These are phyloP conservation scores for Myxozyma geophila DNA, from an alignment of 805 yeast genomes.

Conservation along the genomic window DNA sequence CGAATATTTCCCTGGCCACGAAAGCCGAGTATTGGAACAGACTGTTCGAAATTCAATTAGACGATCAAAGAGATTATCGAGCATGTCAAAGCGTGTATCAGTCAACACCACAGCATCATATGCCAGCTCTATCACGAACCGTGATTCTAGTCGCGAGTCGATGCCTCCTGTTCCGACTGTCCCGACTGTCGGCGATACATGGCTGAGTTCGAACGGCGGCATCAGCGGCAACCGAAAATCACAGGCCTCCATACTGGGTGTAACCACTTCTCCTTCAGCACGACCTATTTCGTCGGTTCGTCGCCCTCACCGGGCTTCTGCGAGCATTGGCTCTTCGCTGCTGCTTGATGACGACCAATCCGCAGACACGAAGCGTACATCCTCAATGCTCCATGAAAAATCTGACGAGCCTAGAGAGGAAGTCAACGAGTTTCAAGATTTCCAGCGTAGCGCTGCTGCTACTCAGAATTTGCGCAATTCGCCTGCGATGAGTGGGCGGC, in stretches of 20 bases:
- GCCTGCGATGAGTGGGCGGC: conserved; percentile 5
- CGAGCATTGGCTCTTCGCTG: conserved; percentile 10
- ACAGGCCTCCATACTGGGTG: neutral
- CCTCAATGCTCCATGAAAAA: neutral
- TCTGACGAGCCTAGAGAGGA: conserved; percentile 12
- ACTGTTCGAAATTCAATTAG: conserved; percentile 85
- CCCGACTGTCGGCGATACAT: conserved; percentile 55
- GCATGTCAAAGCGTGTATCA: conserved; percentile 44
- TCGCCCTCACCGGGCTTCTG: conserved; percentile 1
- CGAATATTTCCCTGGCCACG: conserved; percentile 89
- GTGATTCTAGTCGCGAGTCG: conserved; percentile 23
- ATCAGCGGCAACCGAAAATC: neutral
- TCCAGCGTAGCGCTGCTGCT: conserved; percentile 8
- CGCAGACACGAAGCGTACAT: neutral
- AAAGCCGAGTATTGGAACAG: conserved; percentile 68
- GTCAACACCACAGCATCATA: conserved; percentile 43
- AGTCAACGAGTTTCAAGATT: conserved; percentile 3
- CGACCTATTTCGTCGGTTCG: neutral
- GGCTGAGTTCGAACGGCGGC: conserved; percentile 45
- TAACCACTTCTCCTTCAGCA: conserved; percentile 4
- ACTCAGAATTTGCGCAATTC: conserved; percentile 6
- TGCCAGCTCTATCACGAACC: conserved; percentile 20
- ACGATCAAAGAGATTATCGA: conserved; percentile 67
- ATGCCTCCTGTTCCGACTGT: conserved; percentile 47
- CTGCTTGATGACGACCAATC: conserved; percentile 9